phyloP scores from a whole-genome alignment of 129 eudicot genomes.

The Mikania micrantha region DNA sequence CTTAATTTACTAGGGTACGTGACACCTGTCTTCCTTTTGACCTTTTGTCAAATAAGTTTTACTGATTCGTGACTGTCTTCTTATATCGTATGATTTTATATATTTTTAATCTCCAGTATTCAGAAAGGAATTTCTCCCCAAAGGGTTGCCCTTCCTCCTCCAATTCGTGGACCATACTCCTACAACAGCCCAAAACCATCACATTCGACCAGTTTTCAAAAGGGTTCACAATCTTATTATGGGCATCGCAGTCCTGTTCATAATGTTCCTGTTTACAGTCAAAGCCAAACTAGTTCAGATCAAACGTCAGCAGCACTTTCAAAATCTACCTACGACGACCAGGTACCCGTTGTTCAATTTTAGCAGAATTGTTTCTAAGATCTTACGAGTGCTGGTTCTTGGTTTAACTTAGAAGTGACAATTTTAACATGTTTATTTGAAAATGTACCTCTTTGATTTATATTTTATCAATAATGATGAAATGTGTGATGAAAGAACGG shows the following conservation, averaged over 20 bases:
- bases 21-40: neutral
- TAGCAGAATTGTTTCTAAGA: neutral
- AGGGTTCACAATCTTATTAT: constrained; percentile 42
- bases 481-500: neutral
- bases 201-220: constrained; percentile 45
- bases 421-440: too few species aligned
- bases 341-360: constrained; percentile 30
- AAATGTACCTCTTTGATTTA: neutral
- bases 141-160: constrained; percentile 85
- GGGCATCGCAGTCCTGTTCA: constrained; percentile 24
- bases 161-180: constrained; percentile 35
- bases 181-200: constrained; percentile 40
- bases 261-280: constrained; percentile 34
- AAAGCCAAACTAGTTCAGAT: constrained; percentile 20
- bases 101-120: constrained; percentile 28
- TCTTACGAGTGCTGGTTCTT: neutral
- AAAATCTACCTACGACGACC: constrained; percentile 52
- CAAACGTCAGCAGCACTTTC: constrained; percentile 27
- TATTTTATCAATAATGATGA: neutral
- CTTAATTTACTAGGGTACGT: constrained; percentile 74
- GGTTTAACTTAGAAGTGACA: neutral
- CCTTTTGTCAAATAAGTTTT: constrained; percentile 10
- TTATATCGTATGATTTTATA: neutral
- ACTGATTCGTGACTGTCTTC: neutral
- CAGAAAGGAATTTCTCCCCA: constrained; percentile 46